Evolutionary conservation across 176 grass and related monocot species (phyloP).

Genomic region (Oryza glaberrima): DNA sequence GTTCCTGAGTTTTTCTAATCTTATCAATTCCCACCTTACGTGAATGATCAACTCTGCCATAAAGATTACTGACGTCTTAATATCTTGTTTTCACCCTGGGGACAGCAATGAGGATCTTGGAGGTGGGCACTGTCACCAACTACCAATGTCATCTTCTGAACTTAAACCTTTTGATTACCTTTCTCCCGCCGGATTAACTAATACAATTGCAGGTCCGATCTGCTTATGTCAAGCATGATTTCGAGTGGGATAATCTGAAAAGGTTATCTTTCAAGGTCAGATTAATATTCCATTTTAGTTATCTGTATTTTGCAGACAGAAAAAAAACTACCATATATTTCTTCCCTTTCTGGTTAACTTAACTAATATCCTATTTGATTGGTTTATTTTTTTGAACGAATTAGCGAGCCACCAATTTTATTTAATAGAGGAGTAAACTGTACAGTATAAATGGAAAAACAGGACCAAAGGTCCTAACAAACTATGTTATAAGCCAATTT

Average conservation of each 20-base stretch:
- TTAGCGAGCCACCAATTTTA: too few relatives aligned
- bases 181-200: background rate
- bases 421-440: too few relatives aligned
- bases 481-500: too few relatives aligned
- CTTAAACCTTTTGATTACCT: background rate
- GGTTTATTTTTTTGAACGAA: too few relatives aligned
- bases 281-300: background rate
- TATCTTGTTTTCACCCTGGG: constrained; percentile 22
- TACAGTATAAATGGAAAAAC: too few relatives aligned
- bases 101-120: constrained; percentile 83
- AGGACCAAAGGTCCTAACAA: too few relatives aligned
- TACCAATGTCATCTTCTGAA: constrained; percentile 6
- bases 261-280: constrained; percentile 78
- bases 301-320: background rate
- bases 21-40: background rate
- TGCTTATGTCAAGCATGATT: constrained; percentile 80
- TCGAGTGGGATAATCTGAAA: constrained; percentile 94
- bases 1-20: background rate
- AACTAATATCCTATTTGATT: background rate
- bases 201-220: constrained; percentile 71
- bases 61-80: constrained; percentile 20
- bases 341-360: background rate
- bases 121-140: constrained; percentile 52
- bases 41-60: background rate
- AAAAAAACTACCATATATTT: background rate